These are phyloP conservation scores for Colletotrichum magnum DNA, from an alignment of 2,329 filamentous ascomycete genomes.

Conservation along the genomic window DNA sequence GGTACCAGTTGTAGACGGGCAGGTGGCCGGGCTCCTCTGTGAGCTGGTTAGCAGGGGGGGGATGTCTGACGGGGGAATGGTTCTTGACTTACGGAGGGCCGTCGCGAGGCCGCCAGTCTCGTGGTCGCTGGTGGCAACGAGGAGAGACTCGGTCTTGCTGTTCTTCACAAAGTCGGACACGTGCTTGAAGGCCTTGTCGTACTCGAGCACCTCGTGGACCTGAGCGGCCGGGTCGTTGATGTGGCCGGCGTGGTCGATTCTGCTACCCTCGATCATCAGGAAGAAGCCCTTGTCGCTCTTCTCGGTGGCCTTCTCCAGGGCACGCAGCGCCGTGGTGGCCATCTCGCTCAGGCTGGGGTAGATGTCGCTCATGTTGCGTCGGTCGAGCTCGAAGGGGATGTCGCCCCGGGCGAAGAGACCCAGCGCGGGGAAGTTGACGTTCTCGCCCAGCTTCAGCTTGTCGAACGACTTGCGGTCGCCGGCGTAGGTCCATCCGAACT, in stretches of 20 bases:
- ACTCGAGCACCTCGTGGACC: constrained; percentile 94
- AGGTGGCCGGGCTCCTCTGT: constrained; percentile 65
- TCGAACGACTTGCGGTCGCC: constrained; percentile 82
- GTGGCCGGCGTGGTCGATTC: constrained; percentile 96
- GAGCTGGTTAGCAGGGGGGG: constrained; percentile 45
- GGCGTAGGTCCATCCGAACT: constrained; percentile 85
- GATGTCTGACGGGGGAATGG: constrained; percentile 47
- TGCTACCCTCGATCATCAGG: constrained; percentile 96
- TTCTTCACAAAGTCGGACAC: constrained; percentile 88
- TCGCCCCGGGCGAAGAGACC: constrained; percentile 88
- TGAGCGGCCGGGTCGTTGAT: constrained; percentile 87
- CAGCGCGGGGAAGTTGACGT: constrained; percentile 82
- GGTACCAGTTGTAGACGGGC: constrained; percentile 82
- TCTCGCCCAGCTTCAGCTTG: constrained; percentile 75
- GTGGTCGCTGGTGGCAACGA: constrained; percentile 94
- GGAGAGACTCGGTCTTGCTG: constrained; percentile 80
- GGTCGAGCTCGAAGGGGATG: constrained; percentile 94
- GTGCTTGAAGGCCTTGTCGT: constrained; percentile 86
- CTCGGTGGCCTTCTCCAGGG: constrained; percentile 84
- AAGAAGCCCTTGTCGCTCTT: constrained; percentile 95
- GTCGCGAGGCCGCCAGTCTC: constrained; percentile 92
- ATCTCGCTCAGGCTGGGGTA: constrained; percentile 96
- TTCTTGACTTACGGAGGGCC: constrained; percentile 74
- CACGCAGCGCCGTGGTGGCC: constrained; percentile 84
- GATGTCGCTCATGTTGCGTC: constrained; percentile 80